A percentile compares a stretch with the other conserved stretches of the same genome.
Conservation (phyloP, 2,329 filamentous ascomycete species). For the Cladobotryum mycophilum region DNA sequence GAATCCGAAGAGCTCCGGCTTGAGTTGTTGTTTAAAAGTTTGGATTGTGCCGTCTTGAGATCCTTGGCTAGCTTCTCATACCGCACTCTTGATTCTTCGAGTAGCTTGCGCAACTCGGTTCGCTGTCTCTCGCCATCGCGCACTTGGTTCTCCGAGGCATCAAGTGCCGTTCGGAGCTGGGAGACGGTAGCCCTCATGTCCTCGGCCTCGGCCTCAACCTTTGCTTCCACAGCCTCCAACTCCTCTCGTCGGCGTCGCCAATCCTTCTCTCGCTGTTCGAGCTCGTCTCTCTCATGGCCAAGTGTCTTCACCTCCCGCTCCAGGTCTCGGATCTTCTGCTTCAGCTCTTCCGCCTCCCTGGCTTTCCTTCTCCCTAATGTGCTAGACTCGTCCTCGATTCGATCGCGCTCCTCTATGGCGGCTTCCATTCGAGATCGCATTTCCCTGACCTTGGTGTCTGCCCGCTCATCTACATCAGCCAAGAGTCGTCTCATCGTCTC, state of each 20-base stretch:
- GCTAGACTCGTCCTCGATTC: conserved; percentile 83
- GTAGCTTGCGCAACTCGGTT: conserved; percentile 62
- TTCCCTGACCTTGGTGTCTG: conserved; percentile 76
- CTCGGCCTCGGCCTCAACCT: conserved; percentile 63
- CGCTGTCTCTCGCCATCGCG: conserved; percentile 80
- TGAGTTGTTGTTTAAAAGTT: conserved; percentile 37
- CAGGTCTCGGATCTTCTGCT: conserved; percentile 69
- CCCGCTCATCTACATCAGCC: conserved; percentile 75
- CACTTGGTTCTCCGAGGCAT: conserved; percentile 80
- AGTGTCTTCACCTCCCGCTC: conserved; percentile 70
- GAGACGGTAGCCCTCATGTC: conserved; percentile 73
- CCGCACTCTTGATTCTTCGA: conserved; percentile 71
- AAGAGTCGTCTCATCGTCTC: conserved; percentile 92
- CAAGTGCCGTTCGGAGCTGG: conserved; percentile 71
- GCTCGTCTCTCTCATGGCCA: conserved; percentile 68
- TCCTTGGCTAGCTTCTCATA: conserved; percentile 76
- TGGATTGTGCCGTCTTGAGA: conserved; percentile 46
- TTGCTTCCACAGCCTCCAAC: conserved; percentile 63
- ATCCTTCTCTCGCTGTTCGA: conserved; percentile 67
- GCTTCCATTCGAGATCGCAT: conserved; percentile 85
- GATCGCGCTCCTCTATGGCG: conserved; percentile 88
- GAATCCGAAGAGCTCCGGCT: conserved; percentile 37
- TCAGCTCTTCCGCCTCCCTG: conserved; percentile 82
- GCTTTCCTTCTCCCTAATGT: conserved; percentile 68
- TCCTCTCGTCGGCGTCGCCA: conserved; percentile 69